A percentile compares a stretch with the other conserved stretches of the same genome.
Evolutionary conservation across 2,329 filamentous ascomycete genomes (phyloP).

Genomic region (Colletotrichum shisoi): DNA sequence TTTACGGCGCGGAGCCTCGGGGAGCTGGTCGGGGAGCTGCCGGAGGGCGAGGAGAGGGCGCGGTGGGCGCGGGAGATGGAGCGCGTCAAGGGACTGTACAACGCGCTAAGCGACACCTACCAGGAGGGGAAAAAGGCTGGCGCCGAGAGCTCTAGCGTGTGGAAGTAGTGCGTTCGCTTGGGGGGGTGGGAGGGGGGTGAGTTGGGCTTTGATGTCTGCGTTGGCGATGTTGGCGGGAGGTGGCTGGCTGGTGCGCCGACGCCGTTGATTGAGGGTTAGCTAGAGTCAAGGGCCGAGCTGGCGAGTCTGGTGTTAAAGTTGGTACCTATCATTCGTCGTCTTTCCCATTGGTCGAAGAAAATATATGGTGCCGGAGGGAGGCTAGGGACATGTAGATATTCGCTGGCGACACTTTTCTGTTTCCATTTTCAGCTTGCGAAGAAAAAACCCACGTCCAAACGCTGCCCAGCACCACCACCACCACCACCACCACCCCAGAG

Average conservation of each 20-base stretch:
- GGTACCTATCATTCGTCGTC: neutral
- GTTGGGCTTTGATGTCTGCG: neutral
- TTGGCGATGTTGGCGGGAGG: neutral
- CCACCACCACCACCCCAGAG: neutral
- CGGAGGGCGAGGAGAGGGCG: conserved; percentile 47
- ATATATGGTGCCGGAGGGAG: neutral
- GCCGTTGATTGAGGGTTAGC: conserved; percentile 10
- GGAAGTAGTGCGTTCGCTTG: conserved; percentile 49
- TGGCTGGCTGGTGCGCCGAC: conserved; percentile 18
- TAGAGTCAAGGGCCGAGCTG: neutral
- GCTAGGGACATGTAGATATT: neutral
- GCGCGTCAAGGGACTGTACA: conserved; percentile 60
- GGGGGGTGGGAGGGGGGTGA: neutral
- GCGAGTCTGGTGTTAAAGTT: neutral
- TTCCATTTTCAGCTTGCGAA: neutral
- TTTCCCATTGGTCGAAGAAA: neutral
- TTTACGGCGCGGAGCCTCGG: conserved; percentile 56
- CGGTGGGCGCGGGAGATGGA: conserved; percentile 53
- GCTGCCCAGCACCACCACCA: neutral
- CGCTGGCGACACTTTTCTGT: neutral
- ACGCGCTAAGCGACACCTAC: conserved; percentile 57
- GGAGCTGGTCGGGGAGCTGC: conserved; percentile 52
- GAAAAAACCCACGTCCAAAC: neutral
- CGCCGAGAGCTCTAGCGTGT: conserved; percentile 56
- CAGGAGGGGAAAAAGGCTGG: conserved; percentile 57